Evolutionary conservation across 805 yeast species (phyloP).

Genomic region (Scheffersomyces ergatensis): DNA sequence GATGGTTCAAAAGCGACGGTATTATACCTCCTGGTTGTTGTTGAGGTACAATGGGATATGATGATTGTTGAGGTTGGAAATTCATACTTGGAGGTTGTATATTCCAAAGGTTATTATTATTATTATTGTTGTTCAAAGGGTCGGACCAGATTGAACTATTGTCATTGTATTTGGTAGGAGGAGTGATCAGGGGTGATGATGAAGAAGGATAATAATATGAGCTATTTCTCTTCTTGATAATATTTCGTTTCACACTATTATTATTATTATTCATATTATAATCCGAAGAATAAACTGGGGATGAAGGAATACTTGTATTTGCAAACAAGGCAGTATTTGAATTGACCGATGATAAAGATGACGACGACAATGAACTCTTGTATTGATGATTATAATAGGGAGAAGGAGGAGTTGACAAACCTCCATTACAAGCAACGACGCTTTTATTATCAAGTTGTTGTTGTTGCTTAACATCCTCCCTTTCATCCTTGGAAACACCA

Average conservation of each 20-base stretch:
- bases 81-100: too few species aligned
- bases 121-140: too few species aligned
- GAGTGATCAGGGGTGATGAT: constrained; percentile 25
- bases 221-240: too few species aligned
- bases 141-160: constrained; percentile 8
- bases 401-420: too few species aligned
- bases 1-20: too few species aligned
- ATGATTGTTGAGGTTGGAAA: not conserved
- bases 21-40: too few species aligned
- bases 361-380: constrained; percentile 3
- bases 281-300: constrained; percentile 17
- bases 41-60: not conserved
- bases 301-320: constrained; percentile 20
- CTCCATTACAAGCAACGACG: too few species aligned
- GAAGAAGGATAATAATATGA: constrained; percentile 10
- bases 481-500: constrained; percentile 4
- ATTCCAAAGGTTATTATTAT: too few species aligned
- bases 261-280: too few species aligned
- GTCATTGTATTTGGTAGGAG: constrained; percentile 18
- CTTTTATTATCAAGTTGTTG: too few species aligned
- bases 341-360: too few species aligned
- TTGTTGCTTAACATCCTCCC: not conserved
- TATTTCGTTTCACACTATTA: too few species aligned
- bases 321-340: constrained; percentile 5
- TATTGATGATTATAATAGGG: not conserved